Evolutionary conservation across 139 green algal species (phyloP).

Genomic region (Medakamo hakoo): DNA sequence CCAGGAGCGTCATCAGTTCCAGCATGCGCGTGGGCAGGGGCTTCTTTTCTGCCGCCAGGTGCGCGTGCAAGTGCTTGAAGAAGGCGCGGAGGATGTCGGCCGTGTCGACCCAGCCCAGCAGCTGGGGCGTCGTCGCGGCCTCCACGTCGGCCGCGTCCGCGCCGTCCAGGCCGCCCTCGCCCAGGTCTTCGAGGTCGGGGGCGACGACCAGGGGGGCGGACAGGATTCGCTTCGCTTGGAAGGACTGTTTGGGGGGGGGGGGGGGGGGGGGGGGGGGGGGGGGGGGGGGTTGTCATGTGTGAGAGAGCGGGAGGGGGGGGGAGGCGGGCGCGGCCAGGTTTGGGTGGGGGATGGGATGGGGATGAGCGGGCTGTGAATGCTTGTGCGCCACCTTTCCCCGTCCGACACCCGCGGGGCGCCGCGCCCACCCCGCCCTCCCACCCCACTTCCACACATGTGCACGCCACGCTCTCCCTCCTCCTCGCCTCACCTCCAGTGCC

Average conservation of each 20-base stretch:
- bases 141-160: constrained; percentile 2
- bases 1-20: constrained; percentile 54
- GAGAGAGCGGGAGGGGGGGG: constrained; percentile 19
- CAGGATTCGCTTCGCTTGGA: not conserved
- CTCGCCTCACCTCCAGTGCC: constrained; percentile 25
- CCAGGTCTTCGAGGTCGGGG: constrained; percentile 34
- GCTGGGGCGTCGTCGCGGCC: constrained; percentile 12
- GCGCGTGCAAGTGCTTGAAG: constrained; percentile 16
- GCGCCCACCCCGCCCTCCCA: too few relatives aligned
- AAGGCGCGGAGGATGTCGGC: constrained; percentile 29
- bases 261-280: not conserved
- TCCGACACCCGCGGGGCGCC: too few relatives aligned
- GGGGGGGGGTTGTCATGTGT: not conserved
- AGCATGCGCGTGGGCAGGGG: constrained; percentile 49
- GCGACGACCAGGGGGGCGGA: constrained; percentile 4
- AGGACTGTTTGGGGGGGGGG: not conserved
- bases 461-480: too few relatives aligned
- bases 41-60: constrained; percentile 5
- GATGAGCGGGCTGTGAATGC: not conserved
- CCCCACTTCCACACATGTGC: too few relatives aligned
- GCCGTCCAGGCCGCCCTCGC: constrained; percentile 4
- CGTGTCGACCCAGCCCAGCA: constrained; percentile 50
- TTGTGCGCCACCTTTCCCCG: too few relatives aligned
- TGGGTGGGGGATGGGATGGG: constrained; percentile 2
- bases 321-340: constrained; percentile 41